Percentiles rank a stretch among this genome's conserved stretches.
These are phyloP conservation scores for Saxophila tyrrhenica DNA, from an alignment of 495 filamentous ascomycete species.

Conservation along the genomic window DNA sequence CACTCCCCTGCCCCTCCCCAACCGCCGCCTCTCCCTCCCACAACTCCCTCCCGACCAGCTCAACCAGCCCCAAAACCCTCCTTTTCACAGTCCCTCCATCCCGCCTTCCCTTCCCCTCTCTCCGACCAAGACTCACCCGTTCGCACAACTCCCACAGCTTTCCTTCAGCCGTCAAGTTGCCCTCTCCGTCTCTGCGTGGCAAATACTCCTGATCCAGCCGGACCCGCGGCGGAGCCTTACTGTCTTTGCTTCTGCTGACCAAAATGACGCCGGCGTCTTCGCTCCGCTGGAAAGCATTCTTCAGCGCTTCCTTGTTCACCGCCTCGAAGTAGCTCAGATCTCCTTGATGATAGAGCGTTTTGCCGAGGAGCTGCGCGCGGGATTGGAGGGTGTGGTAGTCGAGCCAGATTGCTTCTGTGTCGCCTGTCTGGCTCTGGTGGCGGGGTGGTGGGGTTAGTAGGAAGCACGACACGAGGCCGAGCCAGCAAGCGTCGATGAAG, in stretches of 20 bases:
- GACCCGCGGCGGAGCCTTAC: constrained; percentile 42
- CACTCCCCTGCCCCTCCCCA: not conserved
- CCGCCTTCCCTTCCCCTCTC: constrained; percentile 89
- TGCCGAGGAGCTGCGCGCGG: constrained; percentile 77
- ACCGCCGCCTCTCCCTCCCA: constrained; percentile 21
- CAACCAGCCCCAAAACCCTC: constrained; percentile 68
- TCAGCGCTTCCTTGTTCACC: constrained; percentile 93
- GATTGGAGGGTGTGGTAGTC: constrained; percentile 66
- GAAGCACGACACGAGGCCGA: constrained; percentile 75
- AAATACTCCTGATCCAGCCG: constrained; percentile 68
- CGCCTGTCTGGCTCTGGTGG: constrained; percentile 37
- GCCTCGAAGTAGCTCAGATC: constrained; percentile 95
- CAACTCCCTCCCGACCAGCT: constrained; percentile 43
- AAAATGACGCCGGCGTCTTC: constrained; percentile 82
- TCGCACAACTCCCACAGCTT: constrained; percentile 84
- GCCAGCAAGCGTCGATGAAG: constrained; percentile 87
- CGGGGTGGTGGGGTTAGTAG: constrained; percentile 65
- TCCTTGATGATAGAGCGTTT: constrained; percentile 95
- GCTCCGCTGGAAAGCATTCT: constrained; percentile 80
- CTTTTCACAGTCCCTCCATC: constrained; percentile 83
- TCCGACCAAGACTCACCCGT: constrained; percentile 64
- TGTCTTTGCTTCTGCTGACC: constrained; percentile 43
- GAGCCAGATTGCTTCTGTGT: constrained; percentile 48
- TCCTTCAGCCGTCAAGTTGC: constrained; percentile 54
- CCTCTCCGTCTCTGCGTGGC: constrained; percentile 53